A percentile compares a stretch with the other conserved stretches of the same genome.
These are phyloP conservation scores for Boletus sp. DNA, from an alignment of 768 basidiomycete genomes.

Conservation along the genomic window DNA sequence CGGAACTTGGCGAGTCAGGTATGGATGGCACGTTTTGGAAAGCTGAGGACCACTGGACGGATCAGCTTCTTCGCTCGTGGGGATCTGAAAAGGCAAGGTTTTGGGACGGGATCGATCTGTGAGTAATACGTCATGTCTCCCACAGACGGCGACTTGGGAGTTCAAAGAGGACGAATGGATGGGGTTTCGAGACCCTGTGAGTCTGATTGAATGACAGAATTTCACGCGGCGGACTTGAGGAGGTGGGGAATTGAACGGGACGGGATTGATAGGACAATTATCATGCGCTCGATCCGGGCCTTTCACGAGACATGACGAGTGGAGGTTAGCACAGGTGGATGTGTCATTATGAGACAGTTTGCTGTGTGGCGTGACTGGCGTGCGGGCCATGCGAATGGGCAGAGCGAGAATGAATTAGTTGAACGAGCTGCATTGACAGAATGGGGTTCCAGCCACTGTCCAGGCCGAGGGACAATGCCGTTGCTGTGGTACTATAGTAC, in stretches of 20 bases:
- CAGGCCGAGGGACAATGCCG: slow-evolving; percentile 16
- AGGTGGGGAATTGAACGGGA: slow-evolving; percentile 11
- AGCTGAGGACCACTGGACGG: slow-evolving; percentile 5
- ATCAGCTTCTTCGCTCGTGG: slow-evolving; percentile 7
- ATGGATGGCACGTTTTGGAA: slow-evolving; percentile 8
- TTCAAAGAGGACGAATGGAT: slow-evolving; percentile 6
- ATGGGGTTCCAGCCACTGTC: slow-evolving; percentile 11
- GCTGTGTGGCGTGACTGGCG: slow-evolving; percentile 14
- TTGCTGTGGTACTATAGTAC: slow-evolving; percentile 9
- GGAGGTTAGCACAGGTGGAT: not conserved
- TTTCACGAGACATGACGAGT: slow-evolving; percentile 8
- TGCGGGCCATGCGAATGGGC: slow-evolving; percentile 18
- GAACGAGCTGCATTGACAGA: slow-evolving; percentile 14
- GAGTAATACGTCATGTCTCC: slow-evolving; percentile 23
- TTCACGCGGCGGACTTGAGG: slow-evolving; percentile 20
- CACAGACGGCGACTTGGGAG: slow-evolving; percentile 18
- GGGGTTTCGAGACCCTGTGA: too few species aligned
- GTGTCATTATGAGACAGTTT: slow-evolving; percentile 22
- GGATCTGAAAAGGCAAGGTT: slow-evolving; percentile 8
- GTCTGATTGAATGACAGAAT: slow-evolving; percentile 8
- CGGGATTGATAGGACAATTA: slow-evolving; percentile 6
- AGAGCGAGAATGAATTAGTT: slow-evolving; percentile 13
- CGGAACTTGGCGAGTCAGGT: slow-evolving; percentile 9
- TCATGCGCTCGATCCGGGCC: slow-evolving; percentile 4
- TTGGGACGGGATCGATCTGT: slow-evolving; percentile 7